A percentile compares a stretch with the other conserved stretches of the same genome.
phyloP scores from a whole-genome alignment of 345 rosid genomes.

The Kernera saxatilis region DNA sequence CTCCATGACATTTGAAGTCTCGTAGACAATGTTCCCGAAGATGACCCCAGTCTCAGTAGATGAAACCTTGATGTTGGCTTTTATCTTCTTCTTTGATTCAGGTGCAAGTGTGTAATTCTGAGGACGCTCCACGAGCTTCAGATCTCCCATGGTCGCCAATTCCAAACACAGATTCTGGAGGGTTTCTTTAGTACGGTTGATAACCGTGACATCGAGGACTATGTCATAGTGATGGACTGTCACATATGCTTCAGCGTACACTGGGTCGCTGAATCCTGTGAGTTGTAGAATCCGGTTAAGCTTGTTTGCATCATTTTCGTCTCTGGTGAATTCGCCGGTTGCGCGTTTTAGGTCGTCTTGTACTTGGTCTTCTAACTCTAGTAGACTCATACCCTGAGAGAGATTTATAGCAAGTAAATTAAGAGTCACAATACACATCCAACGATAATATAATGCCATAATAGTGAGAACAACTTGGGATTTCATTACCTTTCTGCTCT shows the following conservation, averaged over 20 bases:
- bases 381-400: conserved; percentile 88
- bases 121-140: conserved; percentile 91
- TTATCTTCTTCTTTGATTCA: conserved; percentile 84
- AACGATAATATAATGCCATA: not conserved
- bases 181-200: conserved; percentile 86
- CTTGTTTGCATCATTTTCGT: conserved; percentile 82
- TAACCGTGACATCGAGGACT: conserved; percentile 81
- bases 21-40: conserved; percentile 90
- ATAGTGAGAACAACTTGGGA: not conserved
- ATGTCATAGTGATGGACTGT: conserved; percentile 92
- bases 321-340: conserved; percentile 87
- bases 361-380: conserved; percentile 94
- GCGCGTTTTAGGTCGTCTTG: conserved; percentile 96
- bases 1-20: conserved; percentile 83
- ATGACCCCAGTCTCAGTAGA: conserved; percentile 96
- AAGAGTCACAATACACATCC: not conserved
- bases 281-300: conserved; percentile 93
- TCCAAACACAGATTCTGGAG: conserved; percentile 92
- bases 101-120: conserved; percentile 94
- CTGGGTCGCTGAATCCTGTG: conserved; percentile 95
- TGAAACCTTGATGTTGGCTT: conserved; percentile 95
- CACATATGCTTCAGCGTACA: conserved; percentile 92
- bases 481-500: conserved; percentile 76
- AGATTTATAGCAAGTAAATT: not conserved
- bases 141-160: conserved; percentile 99